phyloP scores from a whole-genome alignment of 2,329 filamentous ascomycete species.

The Calonectria pteridis region DNA sequence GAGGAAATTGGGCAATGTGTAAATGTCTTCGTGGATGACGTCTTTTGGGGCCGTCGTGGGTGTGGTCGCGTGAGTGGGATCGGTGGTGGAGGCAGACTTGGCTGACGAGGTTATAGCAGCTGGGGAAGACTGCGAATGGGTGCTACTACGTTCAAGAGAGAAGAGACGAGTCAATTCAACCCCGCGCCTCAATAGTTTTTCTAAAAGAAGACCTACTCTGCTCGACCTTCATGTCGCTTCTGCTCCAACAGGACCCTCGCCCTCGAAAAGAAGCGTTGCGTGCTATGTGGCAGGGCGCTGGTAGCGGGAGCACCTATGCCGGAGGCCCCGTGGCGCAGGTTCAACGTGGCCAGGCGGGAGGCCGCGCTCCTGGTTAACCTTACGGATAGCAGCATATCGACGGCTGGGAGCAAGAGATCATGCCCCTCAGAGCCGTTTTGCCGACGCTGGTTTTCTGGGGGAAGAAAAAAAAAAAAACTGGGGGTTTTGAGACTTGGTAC shows the following conservation, averaged over 20 bases:
- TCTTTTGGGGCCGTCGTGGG: slow-evolving; percentile 14
- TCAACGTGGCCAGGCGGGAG: slow-evolving; percentile 1
- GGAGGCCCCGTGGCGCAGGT: neutral
- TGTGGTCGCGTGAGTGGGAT: slow-evolving; percentile 10
- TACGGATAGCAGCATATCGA: slow-evolving; percentile 28
- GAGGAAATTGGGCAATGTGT: slow-evolving; percentile 94
- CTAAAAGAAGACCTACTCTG: slow-evolving; percentile 3
- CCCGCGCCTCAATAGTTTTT: neutral
- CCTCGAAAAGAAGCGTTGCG: slow-evolving; percentile 34
- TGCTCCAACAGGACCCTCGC: slow-evolving; percentile 33
- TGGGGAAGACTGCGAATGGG: slow-evolving; percentile 15
- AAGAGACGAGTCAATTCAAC: neutral
- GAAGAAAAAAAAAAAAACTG: neutral
- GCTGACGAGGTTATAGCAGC: neutral
- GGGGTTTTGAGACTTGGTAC: neutral
- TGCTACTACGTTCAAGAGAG: slow-evolving; percentile 4
- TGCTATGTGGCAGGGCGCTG: neutral
- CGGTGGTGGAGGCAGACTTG: neutral
- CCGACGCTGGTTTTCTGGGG: neutral
- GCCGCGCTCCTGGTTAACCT: slow-evolving; percentile 12
- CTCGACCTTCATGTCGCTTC: slow-evolving; percentile 18
- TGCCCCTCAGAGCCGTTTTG: slow-evolving; percentile 16
- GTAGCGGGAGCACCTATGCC: neutral
- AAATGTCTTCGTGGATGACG: slow-evolving; percentile 82
- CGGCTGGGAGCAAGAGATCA: slow-evolving; percentile 18